Evolutionary conservation across 1,284 basidiomycete genomes (phyloP), one percentile per base, ranked within the genome.

Genomic region (Vanrija humicola): DNA sequence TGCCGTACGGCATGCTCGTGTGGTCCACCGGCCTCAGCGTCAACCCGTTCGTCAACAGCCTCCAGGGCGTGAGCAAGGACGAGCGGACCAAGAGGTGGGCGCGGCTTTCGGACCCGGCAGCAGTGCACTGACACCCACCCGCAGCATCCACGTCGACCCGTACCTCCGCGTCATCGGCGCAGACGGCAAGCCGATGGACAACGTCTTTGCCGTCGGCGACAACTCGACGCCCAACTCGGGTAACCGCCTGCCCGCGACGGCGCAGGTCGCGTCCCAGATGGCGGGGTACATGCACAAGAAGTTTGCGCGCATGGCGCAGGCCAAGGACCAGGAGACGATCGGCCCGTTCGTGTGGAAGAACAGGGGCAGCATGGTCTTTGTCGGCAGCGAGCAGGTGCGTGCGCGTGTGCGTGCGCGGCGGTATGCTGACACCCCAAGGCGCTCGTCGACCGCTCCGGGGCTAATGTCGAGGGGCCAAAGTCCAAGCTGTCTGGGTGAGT

Each of bases 181-280:
- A 38, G 82, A 86, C 38, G 83, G 82, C 12, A 78, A 80, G 26
- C 76, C 83, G 18, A 82, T 91, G 65, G 79, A 83, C 19, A 84
- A 90, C 67, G 85, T 93, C 2, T 91, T 84, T 79, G 89, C 86
- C 14, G 86, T 93, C 52, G 90, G 91, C 5, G 91, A 94, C 69
- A 85, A 87, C 49, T 82, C 84, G 2, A 81, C 80, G 28, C 82
- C 87, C 38, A 78, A 81, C 21, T 79, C 81, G 55, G 81, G 82
- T 57, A 77, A 77, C 12, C 78, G 82, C 29, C 79, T 93, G 5
- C 91, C 92, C 7, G 90, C 92, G 1, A 90, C 88, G 21, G 88
- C 88, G 16, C 88, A 90, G 81, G 90, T 91, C 26, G 89, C 90
- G 3, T 84, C 84, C 59, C 89, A 91, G 71, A 86, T 90, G 75